A percentile compares a stretch with the other conserved stretches of the same genome.
Conservation (phyloP, 768 basidiomycete genomes). For the Mycena metata region DNA sequence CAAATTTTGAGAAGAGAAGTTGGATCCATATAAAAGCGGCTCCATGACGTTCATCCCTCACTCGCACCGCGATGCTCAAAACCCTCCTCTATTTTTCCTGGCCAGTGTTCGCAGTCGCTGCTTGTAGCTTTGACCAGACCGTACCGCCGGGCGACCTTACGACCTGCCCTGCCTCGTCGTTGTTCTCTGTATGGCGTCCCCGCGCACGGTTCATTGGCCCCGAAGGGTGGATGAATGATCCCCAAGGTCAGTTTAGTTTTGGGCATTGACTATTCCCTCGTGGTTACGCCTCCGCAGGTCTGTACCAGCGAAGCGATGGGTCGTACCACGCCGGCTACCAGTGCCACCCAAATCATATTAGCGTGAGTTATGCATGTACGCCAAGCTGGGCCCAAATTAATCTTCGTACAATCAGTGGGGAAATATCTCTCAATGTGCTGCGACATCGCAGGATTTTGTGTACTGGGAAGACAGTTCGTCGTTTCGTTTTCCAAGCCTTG, state of each 20-base stretch:
- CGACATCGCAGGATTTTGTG: conserved; percentile 31
- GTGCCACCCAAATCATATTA: conserved; percentile 28
- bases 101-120: conserved; percentile 9
- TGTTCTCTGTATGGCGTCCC: conserved; percentile 34
- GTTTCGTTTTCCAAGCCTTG: not conserved
- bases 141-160: conserved; percentile 24
- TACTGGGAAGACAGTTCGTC: conserved; percentile 36
- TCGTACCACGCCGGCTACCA: conserved; percentile 35
- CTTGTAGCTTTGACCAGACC: conserved; percentile 26
- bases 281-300: conserved; percentile 12
- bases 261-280: not conserved
- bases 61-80: conserved; percentile 9
- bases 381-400: not conserved
- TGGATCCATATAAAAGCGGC: no score
- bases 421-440: conserved; percentile 32
- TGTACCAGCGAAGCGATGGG: conserved; percentile 31
- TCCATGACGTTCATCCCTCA: not conserved
- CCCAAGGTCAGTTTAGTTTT: conserved; percentile 17
- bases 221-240: conserved; percentile 34
- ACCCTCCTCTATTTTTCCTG: conserved; percentile 10
- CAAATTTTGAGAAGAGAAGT: no score
- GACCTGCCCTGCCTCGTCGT: conserved; percentile 27
- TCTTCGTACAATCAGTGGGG: conserved; percentile 20
- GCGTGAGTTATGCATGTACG: not conserved
- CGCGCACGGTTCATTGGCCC: conserved; percentile 30